Conservation (phyloP, 768 basidiomycete species). For the Rubroboletus pulcherrimus region DNA sequence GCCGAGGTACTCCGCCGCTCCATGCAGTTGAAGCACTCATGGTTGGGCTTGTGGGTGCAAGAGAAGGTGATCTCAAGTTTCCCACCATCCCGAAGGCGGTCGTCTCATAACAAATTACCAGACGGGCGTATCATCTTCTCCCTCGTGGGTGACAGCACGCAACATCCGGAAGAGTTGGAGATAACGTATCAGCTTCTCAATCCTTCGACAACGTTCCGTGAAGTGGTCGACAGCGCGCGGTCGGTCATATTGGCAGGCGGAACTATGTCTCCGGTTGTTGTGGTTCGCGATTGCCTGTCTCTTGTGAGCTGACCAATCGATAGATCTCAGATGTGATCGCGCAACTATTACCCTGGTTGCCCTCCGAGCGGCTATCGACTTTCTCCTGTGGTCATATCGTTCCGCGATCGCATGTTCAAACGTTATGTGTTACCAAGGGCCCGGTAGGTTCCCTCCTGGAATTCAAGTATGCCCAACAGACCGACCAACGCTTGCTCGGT, state of each 20-base stretch:
- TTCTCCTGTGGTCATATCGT: constrained; percentile 95
- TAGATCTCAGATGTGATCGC: constrained; percentile 84
- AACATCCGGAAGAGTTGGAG: constrained; percentile 45
- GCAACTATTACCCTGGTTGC: constrained; percentile 73
- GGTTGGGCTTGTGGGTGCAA: constrained; percentile 69
- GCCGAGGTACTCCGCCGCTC: constrained; percentile 64
- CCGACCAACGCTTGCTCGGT: constrained; percentile 58
- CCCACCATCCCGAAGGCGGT: background rate
- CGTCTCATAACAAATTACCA: constrained; percentile 26
- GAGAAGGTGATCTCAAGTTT: constrained; percentile 49
- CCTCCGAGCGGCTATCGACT: constrained; percentile 58
- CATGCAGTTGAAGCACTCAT: constrained; percentile 79
- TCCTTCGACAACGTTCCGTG: constrained; percentile 79
- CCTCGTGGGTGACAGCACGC: constrained; percentile 33
- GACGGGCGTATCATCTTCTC: constrained; percentile 76
- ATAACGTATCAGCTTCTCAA: constrained; percentile 92
- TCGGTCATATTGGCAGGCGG: constrained; percentile 92
- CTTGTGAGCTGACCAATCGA: constrained; percentile 1
- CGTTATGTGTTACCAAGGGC: constrained; percentile 70
- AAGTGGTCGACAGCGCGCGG: constrained; percentile 77
- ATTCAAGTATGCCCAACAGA: constrained; percentile 77
- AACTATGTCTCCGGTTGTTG: constrained; percentile 95
- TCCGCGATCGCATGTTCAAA: constrained; percentile 71
- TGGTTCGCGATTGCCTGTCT: constrained; percentile 5
- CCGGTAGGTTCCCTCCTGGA: constrained; percentile 71